Percentiles rank a stretch among this genome's conserved stretches.
Conservation (phyloP, 192 early-diverging fungal species). For the Backusella tarrabulga region DNA sequence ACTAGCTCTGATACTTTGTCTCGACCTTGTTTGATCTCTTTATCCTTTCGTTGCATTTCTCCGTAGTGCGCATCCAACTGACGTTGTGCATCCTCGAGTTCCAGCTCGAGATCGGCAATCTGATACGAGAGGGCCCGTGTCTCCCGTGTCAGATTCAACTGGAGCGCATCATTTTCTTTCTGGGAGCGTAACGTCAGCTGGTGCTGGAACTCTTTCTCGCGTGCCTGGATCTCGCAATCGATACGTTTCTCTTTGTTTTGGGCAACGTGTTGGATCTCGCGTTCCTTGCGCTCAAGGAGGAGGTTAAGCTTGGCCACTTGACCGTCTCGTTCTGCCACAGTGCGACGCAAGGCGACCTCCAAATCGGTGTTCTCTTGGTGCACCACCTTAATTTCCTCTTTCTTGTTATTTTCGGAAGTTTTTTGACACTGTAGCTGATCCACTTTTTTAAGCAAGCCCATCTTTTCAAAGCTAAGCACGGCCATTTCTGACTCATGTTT, state of each 20-base stretch:
- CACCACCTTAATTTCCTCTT: not conserved
- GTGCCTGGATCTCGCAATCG: not conserved
- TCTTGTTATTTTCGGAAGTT: not conserved
- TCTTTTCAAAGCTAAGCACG: not conserved
- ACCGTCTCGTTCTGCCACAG: slow-evolving; percentile 10
- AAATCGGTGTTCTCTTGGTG: not conserved
- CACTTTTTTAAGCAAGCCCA: not conserved
- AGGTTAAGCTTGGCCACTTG: not conserved
- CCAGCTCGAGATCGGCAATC: not conserved
- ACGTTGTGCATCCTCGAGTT: not conserved
- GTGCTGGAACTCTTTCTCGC: not conserved
- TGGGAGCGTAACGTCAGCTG: not conserved
- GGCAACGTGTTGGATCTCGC: not conserved
- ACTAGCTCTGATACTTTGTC: not conserved
- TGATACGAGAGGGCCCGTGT: not conserved
- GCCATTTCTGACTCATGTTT: not conserved
- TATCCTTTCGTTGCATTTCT: not conserved
- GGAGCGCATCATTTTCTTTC: not conserved
- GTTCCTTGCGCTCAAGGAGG: not conserved
- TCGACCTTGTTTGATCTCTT: not conserved
- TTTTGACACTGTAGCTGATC: not conserved
- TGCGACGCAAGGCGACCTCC: not conserved
- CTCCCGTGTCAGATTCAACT: not conserved
- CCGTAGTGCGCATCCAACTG: not conserved
- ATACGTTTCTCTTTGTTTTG: not conserved